Base-by-base conservation (phyloP, 2,329 filamentous ascomycete genomes). In the Fusarium tjaetaba region DNA sequence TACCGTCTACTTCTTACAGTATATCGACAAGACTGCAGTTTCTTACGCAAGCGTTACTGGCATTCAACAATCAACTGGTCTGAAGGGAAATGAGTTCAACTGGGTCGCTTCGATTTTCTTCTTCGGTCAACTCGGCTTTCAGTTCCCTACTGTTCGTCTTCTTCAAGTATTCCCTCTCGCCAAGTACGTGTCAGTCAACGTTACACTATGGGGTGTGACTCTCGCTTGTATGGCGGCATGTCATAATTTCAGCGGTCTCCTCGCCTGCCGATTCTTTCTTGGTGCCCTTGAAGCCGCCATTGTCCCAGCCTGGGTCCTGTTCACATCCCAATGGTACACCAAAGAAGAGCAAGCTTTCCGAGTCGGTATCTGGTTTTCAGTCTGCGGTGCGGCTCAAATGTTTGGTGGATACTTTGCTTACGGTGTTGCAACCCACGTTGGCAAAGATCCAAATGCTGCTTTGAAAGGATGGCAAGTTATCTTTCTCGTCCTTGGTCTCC, bases 41-140 rank as follows among this genome's bases (percentile, higher is more conserved):
- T 77, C 74, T 1, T 78, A 78, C 39, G 73, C 76, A 7, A 77
- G 75, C 16, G 75, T 78, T 20, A 77, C 72, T 0, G 76, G 76
- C 2, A 75, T 77, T 4, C 62, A 67, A n/a, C 46, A 75, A 36
- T 80, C 82, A 4, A 76, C 79, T 2, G 77, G 83, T 7, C 79
- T 86, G 0, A 75, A 78, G 9, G 85, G 82, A 8, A 84, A 82
- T 41, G 79, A 83, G 57, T 86, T 85, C 71, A 85, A 83, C 48
- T 86, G 85, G 81, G 80, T 74, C 20, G 71, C 71, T 9, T 74
- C 73, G 30, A 71, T 74, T 20, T 76, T 76, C 70, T 81, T 81
- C 70, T 82, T 82, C 32, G 80, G 80, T 2, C 80, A 82, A 30
- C 72, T 83, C 9, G 78, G 80, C 0, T 82, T 84, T 34, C 80